Percentiles rank a stretch among this genome's conserved stretches.
Conservation (phyloP, 495 filamentous ascomycete species). For the Penicillium waksmanii region DNA sequence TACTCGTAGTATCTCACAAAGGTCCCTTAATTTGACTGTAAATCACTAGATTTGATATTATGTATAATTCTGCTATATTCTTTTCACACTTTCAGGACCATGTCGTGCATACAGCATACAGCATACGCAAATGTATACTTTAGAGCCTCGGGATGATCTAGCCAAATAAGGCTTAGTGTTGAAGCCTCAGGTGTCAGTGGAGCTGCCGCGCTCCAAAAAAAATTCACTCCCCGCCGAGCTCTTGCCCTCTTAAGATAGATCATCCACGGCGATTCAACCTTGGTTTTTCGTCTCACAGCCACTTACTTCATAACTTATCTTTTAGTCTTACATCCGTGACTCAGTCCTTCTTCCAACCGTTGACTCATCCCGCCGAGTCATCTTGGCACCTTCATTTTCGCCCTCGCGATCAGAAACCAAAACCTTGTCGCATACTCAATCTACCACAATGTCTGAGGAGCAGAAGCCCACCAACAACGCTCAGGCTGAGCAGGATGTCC, state of each 20-base stretch:
- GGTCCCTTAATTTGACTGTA: too few relatives aligned
- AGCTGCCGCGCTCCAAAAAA: conserved; percentile 40
- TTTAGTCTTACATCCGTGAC: not conserved
- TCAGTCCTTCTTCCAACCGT: not conserved
- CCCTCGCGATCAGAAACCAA: not conserved
- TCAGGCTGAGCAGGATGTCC: conserved; percentile 51
- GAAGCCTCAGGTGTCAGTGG: conserved; percentile 33
- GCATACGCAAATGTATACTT: too few relatives aligned
- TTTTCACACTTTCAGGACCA: too few relatives aligned
- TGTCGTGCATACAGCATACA: too few relatives aligned
- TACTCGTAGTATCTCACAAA: too few relatives aligned
- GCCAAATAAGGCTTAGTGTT: conserved; percentile 12
- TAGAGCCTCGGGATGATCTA: not conserved
- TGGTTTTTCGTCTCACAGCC: too few relatives aligned
- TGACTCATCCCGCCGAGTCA: conserved; percentile 9
- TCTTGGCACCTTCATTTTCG: not conserved
- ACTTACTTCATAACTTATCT: not conserved
- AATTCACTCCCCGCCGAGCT: conserved; percentile 36
- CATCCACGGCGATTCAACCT: conserved; percentile 1
- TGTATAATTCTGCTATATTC: too few relatives aligned
- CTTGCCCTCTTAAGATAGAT: conserved; percentile 7
- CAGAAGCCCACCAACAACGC: conserved; percentile 44
- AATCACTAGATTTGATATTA: too few relatives aligned
- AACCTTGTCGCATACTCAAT: conserved; percentile 6
- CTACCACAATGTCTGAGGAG: conserved; percentile 45